Base-by-base conservation (phyloP, 2,329 filamentous ascomycete genomes). In the Meredithiella fracta region DNA sequence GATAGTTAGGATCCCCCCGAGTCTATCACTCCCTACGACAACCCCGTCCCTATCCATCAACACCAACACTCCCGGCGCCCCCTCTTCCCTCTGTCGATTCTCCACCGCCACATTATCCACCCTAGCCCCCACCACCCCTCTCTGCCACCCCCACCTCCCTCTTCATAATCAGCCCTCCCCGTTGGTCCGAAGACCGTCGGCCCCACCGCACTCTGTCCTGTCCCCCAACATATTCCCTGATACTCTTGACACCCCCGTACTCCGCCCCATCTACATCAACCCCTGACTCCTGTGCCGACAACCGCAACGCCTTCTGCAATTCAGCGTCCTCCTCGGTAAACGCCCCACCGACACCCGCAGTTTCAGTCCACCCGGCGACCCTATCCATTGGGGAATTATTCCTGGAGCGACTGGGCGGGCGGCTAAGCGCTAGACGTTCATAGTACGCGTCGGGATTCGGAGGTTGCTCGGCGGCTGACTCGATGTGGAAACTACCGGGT, bases 391-490 rank as follows among this genome's bases (percentile, higher is more conserved):
- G 78, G 34, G 79, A 82, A 62, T 71, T 72, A 60, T 74, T 74
- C 59, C 75, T 76, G 47, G 74, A 70, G 65, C 79, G 70, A 22
- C 80, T 83, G 1, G 80, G 80, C n/a, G 80, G 80, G 56, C 79
- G 72, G 17, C 80, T 81, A 0, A 77, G 76, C 3, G 75, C 73
- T 26, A 68, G 69, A 7, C 67, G 66, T 37, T 67, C 68, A 57
- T 72, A 72, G 49, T 58, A 58, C 2, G 58, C 44, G 14, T 57
- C 56, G 23, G 72, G 68, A 9, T 70, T 65, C 20, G 72, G 71
- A 47, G 72, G 58, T 65, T 66, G 57, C 74, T 67, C 53, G 6
- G 51, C 20, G 6, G 73, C 70, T 59, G n/a, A n/a, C n/a, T 81
- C 76, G 59, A 82, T 73, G 60, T 75, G 73, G 63, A 80, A 82